Evolutionary conservation across 2,329 filamentous ascomycete genomes (phyloP).

Genomic region (Elsinoe australis): DNA sequence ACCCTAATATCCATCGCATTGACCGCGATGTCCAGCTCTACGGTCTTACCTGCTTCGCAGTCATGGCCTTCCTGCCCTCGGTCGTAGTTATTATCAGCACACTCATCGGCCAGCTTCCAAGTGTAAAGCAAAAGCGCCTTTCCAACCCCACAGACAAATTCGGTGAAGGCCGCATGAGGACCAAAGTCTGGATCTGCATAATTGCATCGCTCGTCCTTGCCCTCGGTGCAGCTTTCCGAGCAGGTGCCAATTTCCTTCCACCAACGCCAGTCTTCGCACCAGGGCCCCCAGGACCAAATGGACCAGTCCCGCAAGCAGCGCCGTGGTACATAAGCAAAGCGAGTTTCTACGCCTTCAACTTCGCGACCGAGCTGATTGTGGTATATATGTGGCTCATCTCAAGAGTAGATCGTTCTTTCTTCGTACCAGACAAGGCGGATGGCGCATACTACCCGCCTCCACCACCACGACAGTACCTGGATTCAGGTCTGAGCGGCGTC

Average conservation of each 20-base stretch:
- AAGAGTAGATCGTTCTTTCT: slow-evolving; percentile 68
- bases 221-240: slow-evolving; percentile 62
- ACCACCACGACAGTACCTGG: slow-evolving; percentile 2
- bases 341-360: slow-evolving; percentile 75
- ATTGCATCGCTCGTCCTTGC: slow-evolving; percentile 53
- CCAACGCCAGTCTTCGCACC: slow-evolving; percentile 34
- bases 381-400: slow-evolving; percentile 58
- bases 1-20: slow-evolving; percentile 40
- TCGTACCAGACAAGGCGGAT: slow-evolving; percentile 62
- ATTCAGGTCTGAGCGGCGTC: neutral
- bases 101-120: slow-evolving; percentile 36
- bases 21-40: slow-evolving; percentile 60
- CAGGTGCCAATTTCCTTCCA: slow-evolving; percentile 50
- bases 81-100: slow-evolving; percentile 46
- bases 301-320: slow-evolving; percentile 39
- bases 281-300: slow-evolving; percentile 12
- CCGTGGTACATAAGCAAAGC: slow-evolving; percentile 65
- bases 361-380: slow-evolving; percentile 62
- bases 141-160: slow-evolving; percentile 47
- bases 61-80: slow-evolving; percentile 60
- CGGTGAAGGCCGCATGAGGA: slow-evolving; percentile 57
- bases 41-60: slow-evolving; percentile 53
- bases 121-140: slow-evolving; percentile 23
- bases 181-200: slow-evolving; percentile 60
- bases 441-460: slow-evolving; percentile 33